These are phyloP conservation scores for Pseudocercospora crystallina DNA, from an alignment of 2,329 filamentous ascomycete species.

Conservation along the genomic window DNA sequence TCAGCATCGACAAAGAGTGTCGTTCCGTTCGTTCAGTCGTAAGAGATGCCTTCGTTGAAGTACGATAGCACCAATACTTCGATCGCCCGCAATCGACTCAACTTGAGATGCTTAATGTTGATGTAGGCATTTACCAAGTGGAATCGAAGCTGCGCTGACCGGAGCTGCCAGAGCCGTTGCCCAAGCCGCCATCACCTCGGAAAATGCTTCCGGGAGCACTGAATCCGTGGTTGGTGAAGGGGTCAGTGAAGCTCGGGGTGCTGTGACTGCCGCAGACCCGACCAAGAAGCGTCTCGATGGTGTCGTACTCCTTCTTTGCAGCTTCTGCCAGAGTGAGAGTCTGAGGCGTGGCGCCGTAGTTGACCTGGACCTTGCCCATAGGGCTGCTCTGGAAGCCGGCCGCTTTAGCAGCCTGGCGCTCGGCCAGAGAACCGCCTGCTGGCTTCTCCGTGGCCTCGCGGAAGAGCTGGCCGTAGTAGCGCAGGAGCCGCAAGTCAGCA, in stretches of 20 bases:
- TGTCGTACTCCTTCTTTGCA: conserved; percentile 28
- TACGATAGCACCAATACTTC: background rate
- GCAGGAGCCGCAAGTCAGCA: conserved; percentile 25
- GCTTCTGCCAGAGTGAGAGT: conserved; percentile 25
- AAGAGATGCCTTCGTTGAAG: too few species aligned
- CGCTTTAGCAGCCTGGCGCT: conserved; percentile 18
- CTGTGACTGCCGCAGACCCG: conserved; percentile 8
- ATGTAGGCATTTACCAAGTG: background rate
- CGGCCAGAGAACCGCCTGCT: conserved; percentile 14
- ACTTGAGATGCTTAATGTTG: background rate
- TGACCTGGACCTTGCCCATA: conserved; percentile 30
- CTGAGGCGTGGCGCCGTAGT: conserved; percentile 24
- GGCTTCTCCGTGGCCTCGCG: conserved; percentile 21
- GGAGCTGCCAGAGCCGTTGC: conserved; percentile 4
- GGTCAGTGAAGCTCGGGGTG: background rate
- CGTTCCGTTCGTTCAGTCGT: too few species aligned
- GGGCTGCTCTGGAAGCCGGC: conserved; percentile 17
- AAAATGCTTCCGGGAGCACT: conserved; percentile 6
- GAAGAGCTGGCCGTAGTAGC: conserved; percentile 30
- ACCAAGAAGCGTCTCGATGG: conserved; percentile 24
- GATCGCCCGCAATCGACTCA: conserved; percentile 3
- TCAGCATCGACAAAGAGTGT: too few species aligned
- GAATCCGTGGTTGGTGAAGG: background rate
- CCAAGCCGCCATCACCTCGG: background rate
- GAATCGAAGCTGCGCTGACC: background rate